These are phyloP conservation scores for Decorospora gaudefroyi DNA, from an alignment of 2,329 filamentous ascomycete species.

Conservation along the genomic window DNA sequence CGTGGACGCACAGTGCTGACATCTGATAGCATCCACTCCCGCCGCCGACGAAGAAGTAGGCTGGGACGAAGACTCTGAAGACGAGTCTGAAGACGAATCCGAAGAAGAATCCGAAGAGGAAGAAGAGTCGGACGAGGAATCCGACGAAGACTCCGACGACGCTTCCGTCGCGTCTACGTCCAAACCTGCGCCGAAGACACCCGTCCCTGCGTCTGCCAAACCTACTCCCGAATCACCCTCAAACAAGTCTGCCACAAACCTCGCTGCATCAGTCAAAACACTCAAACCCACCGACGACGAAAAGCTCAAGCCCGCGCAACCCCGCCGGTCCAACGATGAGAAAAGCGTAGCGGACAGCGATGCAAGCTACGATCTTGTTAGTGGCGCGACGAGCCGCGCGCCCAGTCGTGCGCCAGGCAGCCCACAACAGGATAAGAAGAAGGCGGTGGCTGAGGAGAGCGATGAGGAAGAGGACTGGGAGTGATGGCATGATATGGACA, in stretches of 20 bases:
- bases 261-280: constrained; percentile 45
- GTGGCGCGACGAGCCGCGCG: constrained; percentile 74
- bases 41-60: constrained; percentile 74
- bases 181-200: constrained; percentile 9
- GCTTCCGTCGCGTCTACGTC: constrained; percentile 1
- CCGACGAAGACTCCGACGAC: constrained; percentile 17
- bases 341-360: constrained; percentile 92
- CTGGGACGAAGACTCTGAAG: constrained; percentile 74
- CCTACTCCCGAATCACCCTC: constrained; percentile 32
- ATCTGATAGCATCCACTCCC: constrained; percentile 58
- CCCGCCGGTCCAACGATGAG: constrained; percentile 69
- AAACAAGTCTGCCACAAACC: constrained; percentile 57
- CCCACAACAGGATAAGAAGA: constrained; percentile 59
- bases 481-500: constrained; percentile 40
- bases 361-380: constrained; percentile 91
- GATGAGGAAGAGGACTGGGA: constrained; percentile 76
- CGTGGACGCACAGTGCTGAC: constrained; percentile 2
- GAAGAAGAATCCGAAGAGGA: constrained; percentile 35
- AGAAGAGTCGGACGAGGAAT: constrained; percentile 20
- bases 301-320: constrained; percentile 61
- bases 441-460: constrained; percentile 59
- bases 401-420: constrained; percentile 77
- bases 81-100: constrained; percentile 39
- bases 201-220: not conserved
- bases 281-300: constrained; percentile 42